Conservation (phyloP, 306 rosid species). For the Phaseolus lunatus region DNA sequence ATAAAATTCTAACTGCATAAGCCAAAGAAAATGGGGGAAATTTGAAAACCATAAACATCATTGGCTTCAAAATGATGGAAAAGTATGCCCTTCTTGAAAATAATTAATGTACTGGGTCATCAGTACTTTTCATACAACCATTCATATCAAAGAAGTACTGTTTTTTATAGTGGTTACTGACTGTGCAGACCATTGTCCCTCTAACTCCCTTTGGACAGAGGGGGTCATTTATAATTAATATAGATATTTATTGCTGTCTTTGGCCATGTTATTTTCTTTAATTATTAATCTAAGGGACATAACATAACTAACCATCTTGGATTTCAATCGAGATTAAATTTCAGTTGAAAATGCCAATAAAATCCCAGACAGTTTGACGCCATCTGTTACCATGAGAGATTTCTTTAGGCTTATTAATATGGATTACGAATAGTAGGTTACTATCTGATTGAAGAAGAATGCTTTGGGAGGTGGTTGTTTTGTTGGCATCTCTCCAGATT, state of each 20-base stretch:
- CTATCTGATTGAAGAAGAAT: background rate
- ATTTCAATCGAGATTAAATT: background rate
- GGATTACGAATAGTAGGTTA: conserved; percentile 20
- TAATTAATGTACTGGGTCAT: background rate
- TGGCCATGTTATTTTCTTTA: background rate
- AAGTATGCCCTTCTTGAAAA: background rate
- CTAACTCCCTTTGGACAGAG: background rate
- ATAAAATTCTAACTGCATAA: background rate
- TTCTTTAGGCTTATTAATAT: background rate
- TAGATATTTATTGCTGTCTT: background rate
- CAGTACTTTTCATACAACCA: background rate
- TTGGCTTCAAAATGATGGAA: background rate
- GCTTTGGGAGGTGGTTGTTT: background rate
- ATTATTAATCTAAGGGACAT: background rate
- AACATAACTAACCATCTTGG: background rate
- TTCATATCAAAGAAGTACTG: background rate
- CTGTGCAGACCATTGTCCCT: background rate
- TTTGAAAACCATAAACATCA: background rate
- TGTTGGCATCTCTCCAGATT: background rate
- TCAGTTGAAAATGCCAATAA: conserved; percentile 14
- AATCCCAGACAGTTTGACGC: background rate
- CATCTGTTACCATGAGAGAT: background rate
- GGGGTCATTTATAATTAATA: background rate
- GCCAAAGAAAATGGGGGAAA: background rate
- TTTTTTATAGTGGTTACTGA: background rate